Evolutionary conservation across 129 eudicot species (phyloP).

Genomic region (Heracleum sosnowskyi): DNA sequence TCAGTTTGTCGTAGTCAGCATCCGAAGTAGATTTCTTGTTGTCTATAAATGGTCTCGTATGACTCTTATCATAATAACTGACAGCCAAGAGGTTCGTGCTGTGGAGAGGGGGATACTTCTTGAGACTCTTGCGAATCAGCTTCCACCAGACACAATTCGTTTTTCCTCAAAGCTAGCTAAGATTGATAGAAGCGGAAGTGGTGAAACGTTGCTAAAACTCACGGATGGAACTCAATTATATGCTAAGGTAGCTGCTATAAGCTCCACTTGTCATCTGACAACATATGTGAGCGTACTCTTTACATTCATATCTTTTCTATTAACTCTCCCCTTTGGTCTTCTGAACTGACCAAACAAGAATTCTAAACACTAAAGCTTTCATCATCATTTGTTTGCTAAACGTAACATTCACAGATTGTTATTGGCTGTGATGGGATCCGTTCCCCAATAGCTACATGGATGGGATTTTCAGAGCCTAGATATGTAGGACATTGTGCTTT

Average conservation of each 20-base stretch:
- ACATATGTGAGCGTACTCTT: neutral
- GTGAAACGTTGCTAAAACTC: constrained; percentile 49
- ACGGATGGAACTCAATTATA: constrained; percentile 49
- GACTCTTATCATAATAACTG: constrained; percentile 7
- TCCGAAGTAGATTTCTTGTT: neutral
- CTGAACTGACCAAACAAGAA: neutral
- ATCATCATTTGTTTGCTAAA: neutral
- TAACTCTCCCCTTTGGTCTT: no score
- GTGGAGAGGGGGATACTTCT: constrained; percentile 75
- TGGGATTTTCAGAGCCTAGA: constrained; percentile 82
- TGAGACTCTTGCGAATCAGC: constrained; percentile 68
- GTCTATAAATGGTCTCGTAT: neutral
- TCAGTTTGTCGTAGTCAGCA: constrained; percentile 10
- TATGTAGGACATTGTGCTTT: constrained; percentile 80
- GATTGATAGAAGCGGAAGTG: constrained; percentile 34
- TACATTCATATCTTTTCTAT: neutral
- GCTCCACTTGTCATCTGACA: neutral
- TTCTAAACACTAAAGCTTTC: neutral
- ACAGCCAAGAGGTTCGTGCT: constrained; percentile 95
- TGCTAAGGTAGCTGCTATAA: constrained; percentile 49
- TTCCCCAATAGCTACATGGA: constrained; percentile 82
- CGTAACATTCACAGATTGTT: constrained; percentile 39
- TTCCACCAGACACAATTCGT: constrained; percentile 44
- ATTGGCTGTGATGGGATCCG: constrained; percentile 91
- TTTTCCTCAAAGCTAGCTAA: constrained; percentile 65